These are phyloP conservation scores for Prunus salicina DNA, from an alignment of 306 rosid species.

Conservation along the genomic window DNA sequence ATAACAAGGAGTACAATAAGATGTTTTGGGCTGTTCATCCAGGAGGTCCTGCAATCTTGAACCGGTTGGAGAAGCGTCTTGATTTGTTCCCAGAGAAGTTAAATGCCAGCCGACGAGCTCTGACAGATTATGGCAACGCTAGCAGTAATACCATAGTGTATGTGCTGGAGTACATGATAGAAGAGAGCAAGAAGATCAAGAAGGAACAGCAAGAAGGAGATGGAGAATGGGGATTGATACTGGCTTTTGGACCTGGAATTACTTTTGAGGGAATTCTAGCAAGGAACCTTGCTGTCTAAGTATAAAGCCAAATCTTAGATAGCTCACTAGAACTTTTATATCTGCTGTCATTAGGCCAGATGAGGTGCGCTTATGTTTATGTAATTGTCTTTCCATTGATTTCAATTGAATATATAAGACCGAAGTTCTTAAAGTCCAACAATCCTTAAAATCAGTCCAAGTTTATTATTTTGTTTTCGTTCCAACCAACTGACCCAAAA, in stretches of 20 bases:
- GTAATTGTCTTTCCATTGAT: background rate
- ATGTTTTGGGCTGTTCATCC: slow-evolving; percentile 95
- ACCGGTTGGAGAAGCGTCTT: slow-evolving; percentile 72
- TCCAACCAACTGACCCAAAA: background rate
- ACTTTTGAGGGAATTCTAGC: slow-evolving; percentile 88
- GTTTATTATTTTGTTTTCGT: background rate
- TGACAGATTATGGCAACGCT: slow-evolving; percentile 85
- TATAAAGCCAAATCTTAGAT: background rate
- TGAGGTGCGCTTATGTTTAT: background rate
- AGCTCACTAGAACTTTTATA: background rate
- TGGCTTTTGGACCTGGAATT: slow-evolving; percentile 94
- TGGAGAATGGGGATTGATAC: slow-evolving; percentile 76
- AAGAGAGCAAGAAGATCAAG: slow-evolving; percentile 52
- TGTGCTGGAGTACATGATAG: slow-evolving; percentile 84
- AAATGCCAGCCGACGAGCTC: slow-evolving; percentile 70
- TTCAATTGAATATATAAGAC: background rate
- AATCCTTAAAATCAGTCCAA: background rate
- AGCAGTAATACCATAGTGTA: slow-evolving; percentile 84
- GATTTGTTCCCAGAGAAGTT: slow-evolving; percentile 73
- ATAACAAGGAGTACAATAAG: slow-evolving; percentile 52
- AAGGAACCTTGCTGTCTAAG: slow-evolving; percentile 54
- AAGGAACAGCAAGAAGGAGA: slow-evolving; percentile 40
- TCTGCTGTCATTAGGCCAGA: background rate
- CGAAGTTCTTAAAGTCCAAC: background rate
- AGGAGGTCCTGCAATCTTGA: slow-evolving; percentile 86